Base-by-base conservation (phyloP, 768 basidiomycete species). In the Leccinum subgranulosum region DNA sequence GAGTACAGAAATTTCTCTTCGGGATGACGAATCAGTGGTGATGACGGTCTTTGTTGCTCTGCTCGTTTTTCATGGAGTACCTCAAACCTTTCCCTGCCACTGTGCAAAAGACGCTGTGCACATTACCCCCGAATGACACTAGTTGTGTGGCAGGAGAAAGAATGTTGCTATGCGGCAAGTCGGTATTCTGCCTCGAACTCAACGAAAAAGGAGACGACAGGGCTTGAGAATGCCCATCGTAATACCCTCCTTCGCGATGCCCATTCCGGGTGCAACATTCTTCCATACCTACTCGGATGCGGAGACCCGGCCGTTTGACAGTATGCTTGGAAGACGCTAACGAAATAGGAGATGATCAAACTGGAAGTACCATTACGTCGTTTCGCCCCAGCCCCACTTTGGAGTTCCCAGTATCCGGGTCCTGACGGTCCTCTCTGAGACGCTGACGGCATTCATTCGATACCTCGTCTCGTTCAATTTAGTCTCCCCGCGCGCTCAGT, bases 91-190 rank as follows among this genome's bases (percentile, higher is more conserved):
- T 27, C 27, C 14, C 39, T 4, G 1, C 1, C 2, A 27, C 51
- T 9, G 46, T 65, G 49, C 15, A 64, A 7, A 69, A 60, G 27
- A 54, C 34, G 1, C 28, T 68, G 14, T 46, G 36, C 27, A 27
- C 15, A 1, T 53, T 70, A 15, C 36, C 65, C 25, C 60, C 63
- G 1, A 68, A 68, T 14, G 63, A 70, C 17, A 68, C 67, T 25
- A 0, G 4, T 11, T 2, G 67, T 68, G 14, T 68, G 67, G 67
- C 33, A 56, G 10, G 51, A 65, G 58, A 49, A 23, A 59, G 45
- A 67, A 55, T 51, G 66, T 65, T 4, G 43, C 48, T 68, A 34
- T 58, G 53, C 43, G 54, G 58, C 3, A 51, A 12, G 45, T 57
- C 51, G 21, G 10, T 34, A n/a, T 43, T 56, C 25, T 36, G n/a